Evolutionary conservation across 2,329 filamentous ascomycete species (phyloP).

Genomic region (Nemania serpens): DNA sequence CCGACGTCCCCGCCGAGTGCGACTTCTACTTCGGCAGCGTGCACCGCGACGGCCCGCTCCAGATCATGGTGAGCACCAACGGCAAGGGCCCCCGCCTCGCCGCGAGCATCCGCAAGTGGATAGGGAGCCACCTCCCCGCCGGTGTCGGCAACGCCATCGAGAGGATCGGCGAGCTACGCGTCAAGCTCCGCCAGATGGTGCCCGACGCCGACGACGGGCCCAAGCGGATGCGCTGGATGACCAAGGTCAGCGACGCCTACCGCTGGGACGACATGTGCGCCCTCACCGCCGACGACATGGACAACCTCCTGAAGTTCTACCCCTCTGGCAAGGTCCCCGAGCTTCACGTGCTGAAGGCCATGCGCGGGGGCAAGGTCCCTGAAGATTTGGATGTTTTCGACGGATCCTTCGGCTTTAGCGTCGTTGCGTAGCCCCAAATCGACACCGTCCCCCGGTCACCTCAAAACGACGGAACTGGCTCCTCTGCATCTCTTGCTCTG

Average conservation of each 20-base stretch:
- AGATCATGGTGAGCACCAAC: constrained; percentile 99
- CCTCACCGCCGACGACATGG: constrained; percentile 84
- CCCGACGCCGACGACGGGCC: constrained; percentile 74
- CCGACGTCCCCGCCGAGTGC: constrained; percentile 94
- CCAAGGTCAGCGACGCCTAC: constrained; percentile 85
- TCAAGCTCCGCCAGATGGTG: constrained; percentile 77
- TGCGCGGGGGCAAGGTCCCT: constrained; percentile 52
- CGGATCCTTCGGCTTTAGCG: constrained; percentile 63
- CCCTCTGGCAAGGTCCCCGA: constrained; percentile 58
- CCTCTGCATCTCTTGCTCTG: background rate
- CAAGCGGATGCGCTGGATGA: constrained; percentile 97
- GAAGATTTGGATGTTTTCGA: constrained; percentile 61
- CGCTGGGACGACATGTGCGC: constrained; percentile 81
- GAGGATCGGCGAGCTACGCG: constrained; percentile 78
- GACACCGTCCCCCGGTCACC: background rate
- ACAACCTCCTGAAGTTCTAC: constrained; percentile 79
- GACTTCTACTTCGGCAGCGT: constrained; percentile 99
- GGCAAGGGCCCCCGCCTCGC: constrained; percentile 93
- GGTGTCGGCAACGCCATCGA: constrained; percentile 86
- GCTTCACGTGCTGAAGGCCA: constrained; percentile 58
- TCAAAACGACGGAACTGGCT: background rate
- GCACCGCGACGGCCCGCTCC: constrained; percentile 90
- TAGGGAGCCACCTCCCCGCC: constrained; percentile 74
- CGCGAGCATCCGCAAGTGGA: constrained; percentile 80
- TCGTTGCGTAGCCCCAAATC: constrained; percentile 45